Conservation (phyloP, 495 filamentous ascomycete species). For the Lasiosphaeris hirsuta region DNA sequence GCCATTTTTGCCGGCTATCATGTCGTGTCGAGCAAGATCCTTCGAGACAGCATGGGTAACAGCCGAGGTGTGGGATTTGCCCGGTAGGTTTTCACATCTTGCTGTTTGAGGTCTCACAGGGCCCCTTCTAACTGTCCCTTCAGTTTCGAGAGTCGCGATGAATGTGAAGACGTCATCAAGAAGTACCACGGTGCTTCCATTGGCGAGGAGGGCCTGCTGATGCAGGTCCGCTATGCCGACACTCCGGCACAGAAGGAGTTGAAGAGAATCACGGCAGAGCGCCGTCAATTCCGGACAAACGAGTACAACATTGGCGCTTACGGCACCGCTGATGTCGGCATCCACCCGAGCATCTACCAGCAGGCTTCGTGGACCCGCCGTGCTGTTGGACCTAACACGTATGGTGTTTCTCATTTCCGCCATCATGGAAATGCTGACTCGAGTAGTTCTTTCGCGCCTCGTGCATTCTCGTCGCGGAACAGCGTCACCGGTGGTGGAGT, state of each 20-base stretch:
- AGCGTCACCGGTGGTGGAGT: no score
- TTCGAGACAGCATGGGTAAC: conserved; percentile 81
- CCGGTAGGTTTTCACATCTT: conserved; percentile 56
- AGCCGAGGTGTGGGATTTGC: conserved; percentile 98
- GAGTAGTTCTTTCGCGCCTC: no score
- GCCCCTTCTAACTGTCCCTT: conserved; percentile 21
- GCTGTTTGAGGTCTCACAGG: neutral
- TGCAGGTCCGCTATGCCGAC: conserved; percentile 95
- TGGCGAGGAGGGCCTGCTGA: conserved; percentile 67
- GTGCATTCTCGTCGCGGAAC: no score
- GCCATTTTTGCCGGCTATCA: conserved; percentile 79
- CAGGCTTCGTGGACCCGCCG: conserved; percentile 7
- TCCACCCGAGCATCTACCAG: conserved; percentile 44
- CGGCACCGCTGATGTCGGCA: conserved; percentile 50
- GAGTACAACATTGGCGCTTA: conserved; percentile 79
- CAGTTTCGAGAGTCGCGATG: conserved; percentile 82
- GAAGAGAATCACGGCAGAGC: conserved; percentile 89
- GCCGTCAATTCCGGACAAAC: conserved; percentile 86
- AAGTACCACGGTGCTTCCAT: conserved; percentile 74
- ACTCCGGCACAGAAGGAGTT: conserved; percentile 93
- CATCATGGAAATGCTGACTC: no score
- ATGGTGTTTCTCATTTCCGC: no score
- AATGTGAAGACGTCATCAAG: conserved; percentile 80
- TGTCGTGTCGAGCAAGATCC: conserved; percentile 87
- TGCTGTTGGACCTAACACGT: no score